These are phyloP conservation scores for Carallia pectinifolia DNA, from an alignment of 345 rosid species.

Conservation along the genomic window DNA sequence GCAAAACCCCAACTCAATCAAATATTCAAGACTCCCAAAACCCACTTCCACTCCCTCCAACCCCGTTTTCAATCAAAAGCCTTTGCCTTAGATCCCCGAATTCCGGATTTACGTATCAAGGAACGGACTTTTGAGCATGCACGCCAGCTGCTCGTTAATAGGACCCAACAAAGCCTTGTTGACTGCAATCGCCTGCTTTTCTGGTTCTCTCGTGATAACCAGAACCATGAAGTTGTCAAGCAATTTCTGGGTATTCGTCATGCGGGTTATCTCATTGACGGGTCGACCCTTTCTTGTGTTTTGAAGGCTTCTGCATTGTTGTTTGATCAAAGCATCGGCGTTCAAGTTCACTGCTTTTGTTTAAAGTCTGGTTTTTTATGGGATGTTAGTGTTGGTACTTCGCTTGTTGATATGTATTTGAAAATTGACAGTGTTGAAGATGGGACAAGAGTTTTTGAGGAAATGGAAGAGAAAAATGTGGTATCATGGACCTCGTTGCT, in stretches of 20 bases:
- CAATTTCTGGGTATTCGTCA: conserved; percentile 51
- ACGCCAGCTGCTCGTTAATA: conserved; percentile 50
- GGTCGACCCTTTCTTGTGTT: conserved; percentile 61
- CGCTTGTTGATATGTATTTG: conserved; percentile 79
- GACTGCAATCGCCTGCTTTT: conserved; percentile 45
- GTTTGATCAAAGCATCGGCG: conserved; percentile 48
- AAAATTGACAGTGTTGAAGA: conserved; percentile 48
- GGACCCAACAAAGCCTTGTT: conserved; percentile 28
- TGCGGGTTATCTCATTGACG: conserved; percentile 47
- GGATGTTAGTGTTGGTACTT: conserved; percentile 69
- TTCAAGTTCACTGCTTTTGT: conserved; percentile 60
- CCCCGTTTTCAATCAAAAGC: conserved; percentile 1
- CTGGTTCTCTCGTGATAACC: conserved; percentile 47
- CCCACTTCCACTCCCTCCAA: conserved; percentile 9
- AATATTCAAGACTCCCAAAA: conserved; percentile 9
- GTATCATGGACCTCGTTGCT: conserved; percentile 92
- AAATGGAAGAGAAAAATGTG: conserved; percentile 61
- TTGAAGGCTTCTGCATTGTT: conserved; percentile 60
- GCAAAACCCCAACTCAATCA: conserved; percentile 14
- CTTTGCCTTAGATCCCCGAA: conserved; percentile 3
- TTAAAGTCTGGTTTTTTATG: conserved; percentile 55
- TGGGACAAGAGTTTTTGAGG: conserved; percentile 63
- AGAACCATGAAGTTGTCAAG: conserved; percentile 47
- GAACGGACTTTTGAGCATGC: conserved; percentile 7
- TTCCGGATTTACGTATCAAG: not conserved